Evolutionary conservation across 23 red algal genomes (phyloP).

Genomic region (Cyanidioschyzon merolae): DNA sequence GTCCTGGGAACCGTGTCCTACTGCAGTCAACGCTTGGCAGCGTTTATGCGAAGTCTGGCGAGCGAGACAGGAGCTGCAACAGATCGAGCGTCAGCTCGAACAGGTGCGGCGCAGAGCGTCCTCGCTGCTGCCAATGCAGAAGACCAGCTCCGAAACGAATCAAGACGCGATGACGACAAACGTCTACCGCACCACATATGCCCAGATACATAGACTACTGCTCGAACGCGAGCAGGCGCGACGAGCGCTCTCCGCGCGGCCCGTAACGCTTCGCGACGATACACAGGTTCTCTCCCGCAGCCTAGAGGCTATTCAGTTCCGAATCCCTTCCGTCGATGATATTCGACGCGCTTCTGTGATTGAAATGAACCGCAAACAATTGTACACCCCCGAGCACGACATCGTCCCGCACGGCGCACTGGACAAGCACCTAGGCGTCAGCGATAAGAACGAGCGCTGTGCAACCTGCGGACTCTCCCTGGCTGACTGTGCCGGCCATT

Average conservation of each 20-base stretch:
- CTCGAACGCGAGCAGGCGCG: background rate
- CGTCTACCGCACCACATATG: background rate
- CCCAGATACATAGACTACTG: background rate
- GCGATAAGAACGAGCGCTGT: slow-evolving; percentile 65
- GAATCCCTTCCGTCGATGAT: background rate
- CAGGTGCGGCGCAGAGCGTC: background rate
- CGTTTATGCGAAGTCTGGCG: background rate
- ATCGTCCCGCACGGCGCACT: slow-evolving; percentile 30
- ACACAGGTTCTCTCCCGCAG: background rate
- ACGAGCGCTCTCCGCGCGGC: background rate
- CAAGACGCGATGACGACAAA: background rate
- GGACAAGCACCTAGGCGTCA: slow-evolving; percentile 66
- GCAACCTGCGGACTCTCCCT: slow-evolving; percentile 63
- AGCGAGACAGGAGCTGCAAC: background rate
- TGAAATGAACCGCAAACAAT: background rate
- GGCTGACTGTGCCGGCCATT: slow-evolving; percentile 81
- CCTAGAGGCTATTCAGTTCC: background rate
- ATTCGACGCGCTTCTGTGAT: slow-evolving; percentile 10
- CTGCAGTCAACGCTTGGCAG: background rate
- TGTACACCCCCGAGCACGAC: slow-evolving; percentile 13
- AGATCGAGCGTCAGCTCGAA: background rate
- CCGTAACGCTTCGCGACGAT: slow-evolving; percentile 4
- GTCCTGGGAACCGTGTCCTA: background rate
- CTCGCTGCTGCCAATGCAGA: background rate
- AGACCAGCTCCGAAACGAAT: background rate